Evolutionary conservation across 1,284 basidiomycete species (phyloP).

Genomic region (Sporisorium iseilematis-ciliati): DNA sequence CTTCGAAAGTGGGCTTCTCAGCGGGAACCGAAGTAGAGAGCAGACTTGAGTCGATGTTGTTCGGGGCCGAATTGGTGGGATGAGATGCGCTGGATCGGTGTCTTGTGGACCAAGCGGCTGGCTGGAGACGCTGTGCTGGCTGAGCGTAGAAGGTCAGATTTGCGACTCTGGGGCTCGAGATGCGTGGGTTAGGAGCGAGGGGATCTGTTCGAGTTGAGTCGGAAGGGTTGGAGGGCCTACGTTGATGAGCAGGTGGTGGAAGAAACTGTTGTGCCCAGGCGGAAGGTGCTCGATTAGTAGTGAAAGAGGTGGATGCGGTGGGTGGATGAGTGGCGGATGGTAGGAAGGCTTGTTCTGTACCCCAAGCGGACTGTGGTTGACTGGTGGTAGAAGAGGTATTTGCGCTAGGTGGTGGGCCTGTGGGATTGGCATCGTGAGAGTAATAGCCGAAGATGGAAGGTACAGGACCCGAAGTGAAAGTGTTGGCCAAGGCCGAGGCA

Average conservation of each 20-base stretch:
- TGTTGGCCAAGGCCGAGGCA: slow-evolving; percentile 23
- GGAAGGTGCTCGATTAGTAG: neutral
- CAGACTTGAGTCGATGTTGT: slow-evolving; percentile 15
- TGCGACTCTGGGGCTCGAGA: slow-evolving; percentile 6
- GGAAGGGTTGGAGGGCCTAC: neutral
- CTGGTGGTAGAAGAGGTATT: neutral
- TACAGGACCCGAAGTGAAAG: slow-evolving; percentile 12
- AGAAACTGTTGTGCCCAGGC: neutral
- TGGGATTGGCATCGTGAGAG: slow-evolving; percentile 28
- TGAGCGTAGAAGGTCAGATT: slow-evolving; percentile 17
- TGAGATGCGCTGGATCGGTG: neutral
- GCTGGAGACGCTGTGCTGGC: slow-evolving; percentile 1
- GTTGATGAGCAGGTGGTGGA: neutral
- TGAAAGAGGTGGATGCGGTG: neutral
- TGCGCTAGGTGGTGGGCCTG: neutral
- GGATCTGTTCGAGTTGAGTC: neutral
- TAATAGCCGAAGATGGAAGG: slow-evolving; percentile 53
- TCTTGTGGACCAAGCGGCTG: neutral
- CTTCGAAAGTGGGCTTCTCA: slow-evolving; percentile 49
- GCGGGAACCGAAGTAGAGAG: slow-evolving; percentile 10
- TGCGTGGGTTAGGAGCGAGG: neutral
- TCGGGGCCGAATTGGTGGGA: neutral
- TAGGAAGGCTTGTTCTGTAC: no score
- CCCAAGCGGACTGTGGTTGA: neutral
- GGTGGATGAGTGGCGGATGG: neutral